Base-by-base conservation (phyloP, 2,329 filamentous ascomycete species). In the Botrytis squamosa region DNA sequence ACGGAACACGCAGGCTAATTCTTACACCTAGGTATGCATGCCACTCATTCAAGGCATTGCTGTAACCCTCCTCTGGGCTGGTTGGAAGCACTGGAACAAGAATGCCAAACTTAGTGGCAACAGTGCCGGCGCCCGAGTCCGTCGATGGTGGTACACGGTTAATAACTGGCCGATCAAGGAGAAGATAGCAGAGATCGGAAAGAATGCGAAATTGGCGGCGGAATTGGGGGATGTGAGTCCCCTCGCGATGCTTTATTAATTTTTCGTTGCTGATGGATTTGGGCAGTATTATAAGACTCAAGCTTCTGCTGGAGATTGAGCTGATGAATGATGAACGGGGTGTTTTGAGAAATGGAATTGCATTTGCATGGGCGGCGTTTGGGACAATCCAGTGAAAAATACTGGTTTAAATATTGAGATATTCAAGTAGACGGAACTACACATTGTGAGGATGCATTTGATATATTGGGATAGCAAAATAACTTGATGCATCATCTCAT, bases 71-170 rank as follows among this genome's bases (percentile, higher is more conserved):
- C 87, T 91, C 22, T 87, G 97, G 71, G 90, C 89, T 77, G 96
- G 95, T 73, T 98, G 95, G 95, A 90, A 94, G 80, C 88, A 92
- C 81, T 97, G 93, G 93, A 98, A 98, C 83, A 88, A 88, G 75
- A 92, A 88, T 74, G 91, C 93, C 22, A 90, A 91, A 80, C 87
- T 97, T 77, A 90, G 90, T 76, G 96, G 96, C 14, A 90, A 89
- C 78, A 91, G 90, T 40, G 84, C 93, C 25, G 96, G 96, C 36
- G 93, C 93, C 10, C 89, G 88, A 77, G 84, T 96, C 67, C 87
- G 96, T 78, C 87, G 94, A 77, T 98, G 95, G 96, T 99, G 96
- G 95, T 98, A 94, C 85, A 89, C 88, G 36, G 93, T 97, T 29
- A 98, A 98, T 81, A 94, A 97, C 80, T 98, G 96, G 96, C 86